phyloP scores from a whole-genome alignment of 176 grass and related monocot genomes.

The Otatea glauca region DNA sequence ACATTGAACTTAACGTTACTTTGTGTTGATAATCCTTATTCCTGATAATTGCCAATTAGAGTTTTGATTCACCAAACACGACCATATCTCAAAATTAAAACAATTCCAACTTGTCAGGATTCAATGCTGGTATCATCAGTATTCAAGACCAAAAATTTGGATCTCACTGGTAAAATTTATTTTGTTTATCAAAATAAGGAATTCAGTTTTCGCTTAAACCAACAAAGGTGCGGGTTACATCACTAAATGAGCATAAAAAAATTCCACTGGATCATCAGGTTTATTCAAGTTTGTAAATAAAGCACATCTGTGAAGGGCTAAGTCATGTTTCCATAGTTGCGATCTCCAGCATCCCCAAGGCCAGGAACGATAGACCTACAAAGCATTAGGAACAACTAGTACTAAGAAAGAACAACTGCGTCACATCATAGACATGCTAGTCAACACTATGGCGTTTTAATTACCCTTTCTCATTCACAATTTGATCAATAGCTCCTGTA shows the following conservation, averaged over 20 bases:
- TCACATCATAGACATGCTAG: no score
- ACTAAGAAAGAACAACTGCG: neutral
- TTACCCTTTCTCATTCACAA: slow-evolving; percentile 77
- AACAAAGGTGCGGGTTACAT: neutral
- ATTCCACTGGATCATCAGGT: neutral
- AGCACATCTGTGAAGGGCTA: neutral
- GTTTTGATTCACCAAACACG: neutral
- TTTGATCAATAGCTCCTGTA: slow-evolving; percentile 67
- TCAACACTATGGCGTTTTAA: neutral
- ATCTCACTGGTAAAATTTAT: slow-evolving; percentile 8
- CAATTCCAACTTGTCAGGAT: neutral
- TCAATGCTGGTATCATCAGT: neutral
- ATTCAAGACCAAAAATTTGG: neutral
- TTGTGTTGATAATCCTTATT: neutral
- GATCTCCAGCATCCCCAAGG: slow-evolving; percentile 69
- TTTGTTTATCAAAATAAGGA: neutral
- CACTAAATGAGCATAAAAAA: neutral
- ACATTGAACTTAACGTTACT: neutral
- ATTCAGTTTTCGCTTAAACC: neutral
- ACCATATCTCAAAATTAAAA: neutral
- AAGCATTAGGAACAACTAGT: neutral
- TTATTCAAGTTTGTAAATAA: neutral
- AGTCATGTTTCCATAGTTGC: slow-evolving; percentile 67
- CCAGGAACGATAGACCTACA: slow-evolving; percentile 70
- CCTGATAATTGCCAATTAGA: neutral